Base-by-base conservation (phyloP, 148 eudicot species). In the Arbutus unedo region DNA sequence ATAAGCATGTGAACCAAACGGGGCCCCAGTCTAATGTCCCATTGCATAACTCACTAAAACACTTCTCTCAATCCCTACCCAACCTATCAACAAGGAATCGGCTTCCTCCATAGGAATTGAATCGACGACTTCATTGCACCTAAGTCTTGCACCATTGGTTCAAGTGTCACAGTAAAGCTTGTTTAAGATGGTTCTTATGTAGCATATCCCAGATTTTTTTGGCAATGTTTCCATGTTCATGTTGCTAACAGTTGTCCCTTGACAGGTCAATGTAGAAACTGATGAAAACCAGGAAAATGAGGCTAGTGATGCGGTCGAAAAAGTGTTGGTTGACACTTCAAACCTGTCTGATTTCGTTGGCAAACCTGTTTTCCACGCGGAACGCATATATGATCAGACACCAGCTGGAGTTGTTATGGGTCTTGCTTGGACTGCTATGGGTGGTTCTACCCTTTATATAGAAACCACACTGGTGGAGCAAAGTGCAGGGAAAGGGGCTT, bases 391-490 rank as follows among this genome's bases (percentile, higher is more conserved):
- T 75, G 99, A 94, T 57, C 87, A 82, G 74, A 93, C 99, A 62
- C 99, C 99, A 54, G 74, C 83, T 51, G 99, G 99, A 80, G 98
- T 96, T 68, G 99, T 96, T 56, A 94, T 94, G 99, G 99, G 99
- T 88, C 95, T 96, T 74, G 99, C 99, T 62, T 96, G 99, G 99
- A 96, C 99, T 41, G 89, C 99, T 45, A 94, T 94, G 99, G 99
- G 99, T 79, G 99, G 99, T 18, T 94, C 99, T 38, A 96, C 99
- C 6, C 95, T 96, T 21, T 96, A 96, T 85, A 90, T 96, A 59
- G 99, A 96, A 84, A 96, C 99, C 19, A 86, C 90, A 76, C 89
- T 73, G 74, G 84, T 94, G 25, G 98, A 96, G 88, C 89, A 90
- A 84, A 97, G 93, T 59, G 98, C 94, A 80, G 98, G 97, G 51